These are phyloP conservation scores for Euclidium syriacum DNA, from an alignment of 345 rosid species.

Conservation along the genomic window DNA sequence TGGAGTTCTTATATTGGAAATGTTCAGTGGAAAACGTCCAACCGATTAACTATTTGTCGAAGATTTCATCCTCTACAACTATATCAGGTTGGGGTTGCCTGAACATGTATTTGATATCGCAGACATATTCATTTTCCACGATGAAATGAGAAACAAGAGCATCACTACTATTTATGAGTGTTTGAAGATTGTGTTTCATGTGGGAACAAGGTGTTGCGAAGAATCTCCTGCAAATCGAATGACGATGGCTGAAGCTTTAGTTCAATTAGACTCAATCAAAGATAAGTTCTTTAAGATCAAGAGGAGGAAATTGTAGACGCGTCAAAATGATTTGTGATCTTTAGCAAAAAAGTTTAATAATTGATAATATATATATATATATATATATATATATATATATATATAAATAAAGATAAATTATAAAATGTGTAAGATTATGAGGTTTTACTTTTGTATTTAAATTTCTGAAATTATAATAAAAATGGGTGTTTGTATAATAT, in stretches of 20 bases:
- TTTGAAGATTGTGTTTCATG: background rate
- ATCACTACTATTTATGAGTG: background rate
- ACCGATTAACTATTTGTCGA: constrained; percentile 17
- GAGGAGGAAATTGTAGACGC: too few relatives aligned
- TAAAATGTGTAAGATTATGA: too few relatives aligned
- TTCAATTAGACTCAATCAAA: constrained; percentile 1
- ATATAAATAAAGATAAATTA: too few relatives aligned
- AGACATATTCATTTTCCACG: constrained; percentile 1
- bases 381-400: too few relatives aligned
- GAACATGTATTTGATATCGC: constrained; percentile 10
- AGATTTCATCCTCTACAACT: constrained; percentile 12
- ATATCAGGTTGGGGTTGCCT: background rate
- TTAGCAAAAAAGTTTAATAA: too few relatives aligned
- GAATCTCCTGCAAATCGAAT: constrained; percentile 4
- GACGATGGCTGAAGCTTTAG: constrained; percentile 12
- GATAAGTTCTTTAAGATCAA: background rate
- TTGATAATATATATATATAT: too few relatives aligned
- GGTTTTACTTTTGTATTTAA: too few relatives aligned
- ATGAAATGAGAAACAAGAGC: background rate
- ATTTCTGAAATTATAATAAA: too few relatives aligned
- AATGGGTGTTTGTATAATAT: too few relatives aligned
- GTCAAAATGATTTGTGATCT: too few relatives aligned
- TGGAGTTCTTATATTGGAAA: constrained; percentile 7
- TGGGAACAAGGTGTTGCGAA: constrained; percentile 17
- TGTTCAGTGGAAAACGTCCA: constrained; percentile 20